Percentiles rank a stretch among this genome's conserved stretches.
Evolutionary conservation across 2,329 filamentous ascomycete genomes (phyloP).

Genomic region (Colletotrichum cereale): DNA sequence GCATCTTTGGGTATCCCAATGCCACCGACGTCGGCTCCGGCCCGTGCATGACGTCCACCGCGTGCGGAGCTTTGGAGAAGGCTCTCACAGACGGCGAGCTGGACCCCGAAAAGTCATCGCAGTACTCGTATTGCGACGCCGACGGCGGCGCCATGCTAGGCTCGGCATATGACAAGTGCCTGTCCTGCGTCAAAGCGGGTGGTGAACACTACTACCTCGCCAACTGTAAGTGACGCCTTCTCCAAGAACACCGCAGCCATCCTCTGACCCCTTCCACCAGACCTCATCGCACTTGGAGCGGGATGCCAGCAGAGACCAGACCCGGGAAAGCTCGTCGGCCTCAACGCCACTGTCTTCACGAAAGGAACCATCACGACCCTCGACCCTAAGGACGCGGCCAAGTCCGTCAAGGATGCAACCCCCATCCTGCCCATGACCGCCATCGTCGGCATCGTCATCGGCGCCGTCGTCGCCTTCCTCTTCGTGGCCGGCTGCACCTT

Average conservation of each 20-base stretch:
- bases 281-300: slow-evolving; percentile 63
- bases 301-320: slow-evolving; percentile 63
- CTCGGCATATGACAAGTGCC: slow-evolving; percentile 54
- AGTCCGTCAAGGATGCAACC: slow-evolving; percentile 30
- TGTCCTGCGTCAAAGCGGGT: slow-evolving; percentile 59
- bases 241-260: slow-evolving; percentile 1
- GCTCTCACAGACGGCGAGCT: slow-evolving; percentile 57
- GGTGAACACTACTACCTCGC: slow-evolving; percentile 58
- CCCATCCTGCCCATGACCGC: slow-evolving; percentile 51
- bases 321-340: slow-evolving; percentile 51
- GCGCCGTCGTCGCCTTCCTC: slow-evolving; percentile 53
- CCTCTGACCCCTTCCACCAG: slow-evolving; percentile 46
- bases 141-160: slow-evolving; percentile 53
- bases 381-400: slow-evolving; percentile 46
- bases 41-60: slow-evolving; percentile 64
- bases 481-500: slow-evolving; percentile 55
- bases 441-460: slow-evolving; percentile 60
- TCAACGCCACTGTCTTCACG: slow-evolving; percentile 62
- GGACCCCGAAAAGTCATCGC: slow-evolving; percentile 46
- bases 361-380: slow-evolving; percentile 48
- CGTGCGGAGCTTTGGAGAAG: slow-evolving; percentile 60
- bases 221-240: slow-evolving; percentile 58
- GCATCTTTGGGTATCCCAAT: slow-evolving; percentile 65
- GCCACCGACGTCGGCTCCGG: slow-evolving; percentile 57
- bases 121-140: slow-evolving; percentile 61